Evolutionary conservation across 148 eudicot species (phyloP).

Genomic region (Rhododendron molle): DNA sequence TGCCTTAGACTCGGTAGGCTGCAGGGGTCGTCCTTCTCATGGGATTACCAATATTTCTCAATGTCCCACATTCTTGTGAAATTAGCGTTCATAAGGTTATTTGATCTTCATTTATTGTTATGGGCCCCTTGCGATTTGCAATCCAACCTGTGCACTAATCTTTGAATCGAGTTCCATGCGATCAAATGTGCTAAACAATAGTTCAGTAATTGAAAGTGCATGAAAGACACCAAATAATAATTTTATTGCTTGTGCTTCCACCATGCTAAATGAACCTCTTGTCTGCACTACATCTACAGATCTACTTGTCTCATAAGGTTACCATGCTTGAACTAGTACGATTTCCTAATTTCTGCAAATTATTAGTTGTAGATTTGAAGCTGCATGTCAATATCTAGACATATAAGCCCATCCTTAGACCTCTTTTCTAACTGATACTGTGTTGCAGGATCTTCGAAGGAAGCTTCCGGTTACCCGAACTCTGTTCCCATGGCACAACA

Average conservation of each 20-base stretch:
- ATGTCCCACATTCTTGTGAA: background rate
- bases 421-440: background rate
- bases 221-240: background rate
- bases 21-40: too few species aligned
- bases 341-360: background rate
- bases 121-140: background rate
- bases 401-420: background rate
- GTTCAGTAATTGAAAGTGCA: background rate
- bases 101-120: background rate
- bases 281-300: background rate
- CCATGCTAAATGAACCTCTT: background rate
- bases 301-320: background rate
- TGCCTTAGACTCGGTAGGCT: background rate
- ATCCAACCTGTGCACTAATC: background rate
- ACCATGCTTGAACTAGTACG: background rate
- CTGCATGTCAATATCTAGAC: background rate
- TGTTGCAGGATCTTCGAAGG: slow-evolving; percentile 68
- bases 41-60: too few species aligned
- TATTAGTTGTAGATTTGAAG: background rate
- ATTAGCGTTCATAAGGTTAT: background rate
- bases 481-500: slow-evolving; percentile 88
- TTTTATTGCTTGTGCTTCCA: background rate
- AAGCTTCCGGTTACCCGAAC: slow-evolving; percentile 95
- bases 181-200: background rate
- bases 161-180: background rate